Percentiles rank a stretch among this genome's conserved stretches.
These are phyloP conservation scores for Chlorella ohadii DNA, from an alignment of 139 green algal genomes.

Conservation along the genomic window DNA sequence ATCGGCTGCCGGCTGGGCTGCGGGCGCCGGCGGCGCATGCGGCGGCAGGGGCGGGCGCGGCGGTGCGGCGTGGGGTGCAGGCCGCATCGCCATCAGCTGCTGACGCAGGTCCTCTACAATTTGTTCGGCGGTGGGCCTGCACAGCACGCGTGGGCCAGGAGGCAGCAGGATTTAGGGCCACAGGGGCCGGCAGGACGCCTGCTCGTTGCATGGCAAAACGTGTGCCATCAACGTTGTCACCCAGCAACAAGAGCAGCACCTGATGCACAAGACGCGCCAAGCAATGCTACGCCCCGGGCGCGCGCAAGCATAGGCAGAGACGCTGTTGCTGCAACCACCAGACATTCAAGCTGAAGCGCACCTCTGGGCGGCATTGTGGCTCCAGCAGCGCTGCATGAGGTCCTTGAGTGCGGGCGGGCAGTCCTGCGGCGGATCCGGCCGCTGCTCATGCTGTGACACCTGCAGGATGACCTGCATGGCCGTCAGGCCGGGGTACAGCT, in stretches of 20 bases:
- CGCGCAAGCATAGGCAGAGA: too few relatives aligned
- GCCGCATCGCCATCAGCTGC: neutral
- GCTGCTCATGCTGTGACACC: conserved; percentile 7
- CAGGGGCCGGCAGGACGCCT: too few relatives aligned
- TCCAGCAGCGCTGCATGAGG: conserved; percentile 39
- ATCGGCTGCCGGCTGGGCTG: neutral
- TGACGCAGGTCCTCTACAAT: neutral
- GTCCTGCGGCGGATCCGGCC: neutral
- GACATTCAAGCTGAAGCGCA: too few relatives aligned
- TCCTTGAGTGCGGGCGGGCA: neutral
- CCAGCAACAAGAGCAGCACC: too few relatives aligned
- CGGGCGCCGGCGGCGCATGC: neutral
- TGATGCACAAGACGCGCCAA: too few relatives aligned
- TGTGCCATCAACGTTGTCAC: too few relatives aligned
- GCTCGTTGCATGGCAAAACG: too few relatives aligned
- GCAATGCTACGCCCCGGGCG: too few relatives aligned
- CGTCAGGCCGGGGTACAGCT: conserved; percentile 8
- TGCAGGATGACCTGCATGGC: conserved; percentile 26
- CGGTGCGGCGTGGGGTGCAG: neutral
- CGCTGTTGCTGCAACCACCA: too few relatives aligned
- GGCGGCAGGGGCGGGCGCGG: neutral
- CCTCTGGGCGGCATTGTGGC: neutral
- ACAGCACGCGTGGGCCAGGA: too few relatives aligned
- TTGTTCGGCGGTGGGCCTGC: neutral
- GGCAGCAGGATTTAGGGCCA: neutral